These are phyloP conservation scores for Naegleria fowleri DNA, from an alignment of 208 protist genomes.

Conservation along the genomic window DNA sequence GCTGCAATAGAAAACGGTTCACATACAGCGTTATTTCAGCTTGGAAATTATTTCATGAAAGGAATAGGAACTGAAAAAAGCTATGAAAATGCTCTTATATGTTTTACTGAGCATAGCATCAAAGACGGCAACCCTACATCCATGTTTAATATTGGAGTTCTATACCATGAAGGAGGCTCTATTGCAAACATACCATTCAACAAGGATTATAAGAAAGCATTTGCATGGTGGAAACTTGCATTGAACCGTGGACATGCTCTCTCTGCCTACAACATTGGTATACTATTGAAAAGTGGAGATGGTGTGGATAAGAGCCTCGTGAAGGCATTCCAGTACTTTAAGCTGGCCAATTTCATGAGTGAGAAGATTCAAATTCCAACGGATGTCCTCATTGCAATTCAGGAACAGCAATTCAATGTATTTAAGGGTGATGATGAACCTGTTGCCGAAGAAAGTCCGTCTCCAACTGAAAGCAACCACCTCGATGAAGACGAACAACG, in stretches of 20 bases:
- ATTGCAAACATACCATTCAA: not conserved
- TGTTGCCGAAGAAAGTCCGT: not conserved
- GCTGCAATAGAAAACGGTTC: not conserved
- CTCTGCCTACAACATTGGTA: not conserved
- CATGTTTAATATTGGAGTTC: slow-evolving; percentile 1
- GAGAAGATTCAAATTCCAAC: not conserved
- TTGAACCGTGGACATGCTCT: not conserved
- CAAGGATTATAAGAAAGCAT: not conserved
- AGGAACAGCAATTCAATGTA: not conserved
- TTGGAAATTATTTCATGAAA: not conserved
- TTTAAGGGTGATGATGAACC: not conserved
- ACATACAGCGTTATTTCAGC: not conserved
- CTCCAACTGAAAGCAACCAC: not conserved
- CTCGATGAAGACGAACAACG: not conserved
- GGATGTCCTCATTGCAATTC: not conserved
- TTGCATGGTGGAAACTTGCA: not conserved
- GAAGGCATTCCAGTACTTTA: not conserved
- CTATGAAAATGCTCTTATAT: not conserved
- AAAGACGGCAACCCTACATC: not conserved
- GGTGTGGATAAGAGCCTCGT: not conserved
- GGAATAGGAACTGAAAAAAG: not conserved
- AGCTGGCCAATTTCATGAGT: slow-evolving; percentile 1
- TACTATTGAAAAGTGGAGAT: not conserved
- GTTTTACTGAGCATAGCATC: not conserved
- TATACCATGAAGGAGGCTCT: not conserved